Base-by-base conservation (phyloP, 805 yeast genomes). In the Myxozyma kluyveri region DNA sequence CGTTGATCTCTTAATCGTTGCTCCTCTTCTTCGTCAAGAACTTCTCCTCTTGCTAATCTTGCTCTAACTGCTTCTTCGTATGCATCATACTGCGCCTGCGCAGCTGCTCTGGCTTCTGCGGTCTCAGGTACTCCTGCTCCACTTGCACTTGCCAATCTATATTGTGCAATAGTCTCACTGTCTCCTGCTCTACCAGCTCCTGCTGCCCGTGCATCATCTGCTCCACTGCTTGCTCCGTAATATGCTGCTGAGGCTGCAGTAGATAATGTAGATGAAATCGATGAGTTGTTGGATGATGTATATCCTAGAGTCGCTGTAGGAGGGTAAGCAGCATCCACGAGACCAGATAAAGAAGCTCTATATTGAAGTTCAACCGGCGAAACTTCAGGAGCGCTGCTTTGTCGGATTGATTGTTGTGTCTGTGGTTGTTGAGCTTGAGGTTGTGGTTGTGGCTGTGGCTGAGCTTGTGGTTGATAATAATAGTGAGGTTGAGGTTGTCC, bases 1-100 rank as follows among this genome's bases (percentile, higher is more conserved):
- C n/a, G n/a, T 45, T 45, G 50, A 14, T 53, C 57, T n/a, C 57
- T 53, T 23, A 53, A 21, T 32, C 49, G 41, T 40, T 45, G 53
- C 42, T 49, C 51, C 45, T 53, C 57, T 24, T 49, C 57, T 24
- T 50, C 55, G 27, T 49, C 52, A 19, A 46, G 22, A 2, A 36
- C 47, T 36, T 51, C 48, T 12, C 42, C 47, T 19, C 40, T 40
- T 18, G 37, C 47, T 33, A 38, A 42, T 39, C 52, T 42, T 35
- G 23, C 43, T 32, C 40, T 47, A 39, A 49, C 37, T 7, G 47
- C 24, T 14, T 45, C 51, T 17, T 31, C 42, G 26, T 47, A 47
- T 23, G 49, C 49, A n/a, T 49, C 53, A 29, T 44, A 44, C 41
- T 50, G 43, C 2, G 38, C 47, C 36, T 29, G 49, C 21, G 46